Conservation (phyloP, 768 basidiomycete genomes). For the Suillus brevipes region DNA sequence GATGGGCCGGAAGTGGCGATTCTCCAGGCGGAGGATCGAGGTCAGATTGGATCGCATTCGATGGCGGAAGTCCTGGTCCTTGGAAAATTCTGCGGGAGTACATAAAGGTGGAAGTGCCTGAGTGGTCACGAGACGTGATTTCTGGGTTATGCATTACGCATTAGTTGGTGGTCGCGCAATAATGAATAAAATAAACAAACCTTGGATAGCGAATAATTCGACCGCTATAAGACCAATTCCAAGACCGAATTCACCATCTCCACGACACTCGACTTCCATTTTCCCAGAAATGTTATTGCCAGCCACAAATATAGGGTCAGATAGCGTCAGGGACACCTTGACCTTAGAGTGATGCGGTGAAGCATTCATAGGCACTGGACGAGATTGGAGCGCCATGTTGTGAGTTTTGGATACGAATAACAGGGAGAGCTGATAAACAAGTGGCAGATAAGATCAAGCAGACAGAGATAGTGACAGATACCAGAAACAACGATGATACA, state of each 20-base stretch:
- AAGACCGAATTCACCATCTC: slow-evolving; percentile 61
- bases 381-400: slow-evolving; percentile 34
- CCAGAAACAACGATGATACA: slow-evolving; percentile 13
- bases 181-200: slow-evolving; percentile 33
- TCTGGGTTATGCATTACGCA: slow-evolving; percentile 43
- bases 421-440: not conserved
- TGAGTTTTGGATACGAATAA: not conserved
- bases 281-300: slow-evolving; percentile 69
- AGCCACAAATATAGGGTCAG: slow-evolving; percentile 62
- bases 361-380: slow-evolving; percentile 75
- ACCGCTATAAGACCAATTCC: slow-evolving; percentile 77
- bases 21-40: slow-evolving; percentile 49
- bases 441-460: slow-evolving; percentile 7
- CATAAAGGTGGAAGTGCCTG: slow-evolving; percentile 76
- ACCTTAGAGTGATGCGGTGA: slow-evolving; percentile 79
- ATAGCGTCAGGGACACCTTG: slow-evolving; percentile 61
- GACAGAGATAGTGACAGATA: slow-evolving; percentile 12
- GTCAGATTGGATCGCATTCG: slow-evolving; percentile 75
- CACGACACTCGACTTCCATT: slow-evolving; percentile 77
- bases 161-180: slow-evolving; percentile 2
- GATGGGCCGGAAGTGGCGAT: slow-evolving; percentile 59
- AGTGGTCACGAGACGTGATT: slow-evolving; percentile 73
- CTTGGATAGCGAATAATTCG: slow-evolving; percentile 74
- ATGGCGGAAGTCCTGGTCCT: slow-evolving; percentile 78
- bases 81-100: slow-evolving; percentile 74